A percentile compares a stretch with the other conserved stretches of the same genome.
Conservation (phyloP, 2,329 filamentous ascomycete genomes). For the Pseudogymnoascus sp. region DNA sequence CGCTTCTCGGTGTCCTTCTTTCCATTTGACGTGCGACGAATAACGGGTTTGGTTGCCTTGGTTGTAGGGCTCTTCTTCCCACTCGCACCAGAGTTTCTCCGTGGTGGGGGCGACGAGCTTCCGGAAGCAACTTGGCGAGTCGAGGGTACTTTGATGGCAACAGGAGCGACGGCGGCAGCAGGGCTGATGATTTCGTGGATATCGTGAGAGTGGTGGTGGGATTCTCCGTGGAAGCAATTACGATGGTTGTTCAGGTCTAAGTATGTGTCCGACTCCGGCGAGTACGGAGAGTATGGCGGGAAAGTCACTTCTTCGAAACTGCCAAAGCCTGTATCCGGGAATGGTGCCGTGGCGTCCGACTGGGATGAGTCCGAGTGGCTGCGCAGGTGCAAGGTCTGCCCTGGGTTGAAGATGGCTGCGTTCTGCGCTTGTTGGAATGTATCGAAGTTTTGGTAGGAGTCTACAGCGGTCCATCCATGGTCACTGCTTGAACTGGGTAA, state of each 20-base stretch:
- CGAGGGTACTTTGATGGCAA: slow-evolving; percentile 59
- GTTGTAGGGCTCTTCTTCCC: slow-evolving; percentile 54
- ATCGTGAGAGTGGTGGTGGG: slow-evolving; percentile 37
- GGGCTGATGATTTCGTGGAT: slow-evolving; percentile 56
- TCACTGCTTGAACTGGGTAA: slow-evolving; percentile 72
- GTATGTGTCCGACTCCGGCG: slow-evolving; percentile 70
- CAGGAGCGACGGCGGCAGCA: slow-evolving; percentile 56
- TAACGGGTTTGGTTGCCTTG: slow-evolving; percentile 77
- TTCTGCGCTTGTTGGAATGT: slow-evolving; percentile 53
- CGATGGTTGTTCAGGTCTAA: slow-evolving; percentile 50
- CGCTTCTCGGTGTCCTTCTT: slow-evolving; percentile 91
- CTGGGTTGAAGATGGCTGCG: slow-evolving; percentile 74
- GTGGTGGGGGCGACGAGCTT: slow-evolving; percentile 54
- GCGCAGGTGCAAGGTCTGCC: slow-evolving; percentile 80
- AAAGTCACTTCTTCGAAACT: slow-evolving; percentile 72
- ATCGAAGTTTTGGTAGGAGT: slow-evolving; percentile 62
- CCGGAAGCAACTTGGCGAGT: slow-evolving; percentile 51
- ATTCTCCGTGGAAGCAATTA: slow-evolving; percentile 53
- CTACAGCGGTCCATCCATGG: slow-evolving; percentile 78
- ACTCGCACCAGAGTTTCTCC: slow-evolving; percentile 58
- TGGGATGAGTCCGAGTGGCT: slow-evolving; percentile 80
- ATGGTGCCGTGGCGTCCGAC: slow-evolving; percentile 57
- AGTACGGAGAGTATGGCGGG: slow-evolving; percentile 68
- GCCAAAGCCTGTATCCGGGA: slow-evolving; percentile 50
- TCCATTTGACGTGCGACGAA: slow-evolving; percentile 61